These are phyloP conservation scores for Ceratocystis ficicola DNA, from an alignment of 2,329 filamentous ascomycete species.

Conservation along the genomic window DNA sequence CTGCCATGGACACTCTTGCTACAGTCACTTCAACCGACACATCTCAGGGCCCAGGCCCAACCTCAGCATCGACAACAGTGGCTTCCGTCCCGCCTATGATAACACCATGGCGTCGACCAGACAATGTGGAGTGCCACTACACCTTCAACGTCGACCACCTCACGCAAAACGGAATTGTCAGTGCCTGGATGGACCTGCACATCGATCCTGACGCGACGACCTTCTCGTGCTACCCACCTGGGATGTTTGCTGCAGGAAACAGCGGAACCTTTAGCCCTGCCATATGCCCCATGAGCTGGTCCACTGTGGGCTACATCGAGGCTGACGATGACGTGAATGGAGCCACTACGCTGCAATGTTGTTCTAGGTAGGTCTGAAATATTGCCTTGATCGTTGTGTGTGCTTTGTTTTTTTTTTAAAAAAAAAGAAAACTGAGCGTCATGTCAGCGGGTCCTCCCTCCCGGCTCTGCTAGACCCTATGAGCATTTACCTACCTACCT, in stretches of 20 bases:
- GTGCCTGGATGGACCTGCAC: slow-evolving; percentile 32
- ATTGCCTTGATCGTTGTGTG: too few relatives aligned
- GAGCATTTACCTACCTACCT: not conserved
- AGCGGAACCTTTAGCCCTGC: slow-evolving; percentile 34
- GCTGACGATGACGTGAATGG: slow-evolving; percentile 25
- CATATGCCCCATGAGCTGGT: slow-evolving; percentile 33
- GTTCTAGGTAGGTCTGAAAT: slow-evolving; percentile 31
- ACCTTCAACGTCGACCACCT: slow-evolving; percentile 30
- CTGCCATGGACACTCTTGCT: slow-evolving; percentile 13
- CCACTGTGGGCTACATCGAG: slow-evolving; percentile 30
- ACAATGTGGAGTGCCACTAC: slow-evolving; percentile 30
- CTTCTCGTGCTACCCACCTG: slow-evolving; percentile 33
- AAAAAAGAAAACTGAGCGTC: too few relatives aligned
- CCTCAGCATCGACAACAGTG: not conserved
- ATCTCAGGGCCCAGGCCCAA: not conserved
- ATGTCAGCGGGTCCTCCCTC: too few relatives aligned
- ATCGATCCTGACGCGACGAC: slow-evolving; percentile 30
- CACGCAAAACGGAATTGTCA: slow-evolving; percentile 26
- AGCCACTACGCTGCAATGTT: slow-evolving; percentile 34
- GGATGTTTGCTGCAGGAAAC: slow-evolving; percentile 31
- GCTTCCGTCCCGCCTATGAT: slow-evolving; percentile 30
- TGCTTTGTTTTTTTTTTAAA: too few relatives aligned
- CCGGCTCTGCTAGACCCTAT: not conserved
- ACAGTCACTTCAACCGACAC: slow-evolving; percentile 10
- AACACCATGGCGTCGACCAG: slow-evolving; percentile 31